These are phyloP conservation scores for Malania oleifera DNA, from an alignment of 164 flowering plant species.

Conservation along the genomic window DNA sequence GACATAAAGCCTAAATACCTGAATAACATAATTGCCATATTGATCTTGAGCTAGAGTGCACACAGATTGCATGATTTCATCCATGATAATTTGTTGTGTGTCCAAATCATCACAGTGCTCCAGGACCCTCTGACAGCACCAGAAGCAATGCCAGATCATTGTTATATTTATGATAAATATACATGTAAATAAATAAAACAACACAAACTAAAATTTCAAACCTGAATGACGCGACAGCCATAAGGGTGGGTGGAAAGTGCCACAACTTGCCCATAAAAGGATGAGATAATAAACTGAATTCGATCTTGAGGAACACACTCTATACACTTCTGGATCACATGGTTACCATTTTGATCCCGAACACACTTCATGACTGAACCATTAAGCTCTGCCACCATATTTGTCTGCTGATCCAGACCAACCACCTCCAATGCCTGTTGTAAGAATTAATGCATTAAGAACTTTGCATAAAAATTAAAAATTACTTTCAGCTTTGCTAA, in stretches of 20 bases:
- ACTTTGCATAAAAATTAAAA: too few relatives aligned
- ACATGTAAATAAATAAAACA: neutral
- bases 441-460: constrained; percentile 4
- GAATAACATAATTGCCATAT: constrained; percentile 94
- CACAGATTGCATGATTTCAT: constrained; percentile 79
- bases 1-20: too few relatives aligned
- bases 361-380: constrained; percentile 90
- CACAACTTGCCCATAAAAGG: constrained; percentile 84
- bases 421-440: constrained; percentile 88
- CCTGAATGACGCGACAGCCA: constrained; percentile 98
- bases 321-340: constrained; percentile 92
- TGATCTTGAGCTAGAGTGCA: constrained; percentile 82
- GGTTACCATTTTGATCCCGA: constrained; percentile 97
- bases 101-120: constrained; percentile 71
- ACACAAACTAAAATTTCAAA: constrained; percentile 13
- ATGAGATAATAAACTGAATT: constrained; percentile 69
- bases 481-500: too few relatives aligned
- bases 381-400: constrained; percentile 78
- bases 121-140: constrained; percentile 65
- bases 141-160: neutral
- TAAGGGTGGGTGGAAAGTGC: constrained; percentile 84
- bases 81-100: constrained; percentile 70
- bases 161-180: too few relatives aligned
- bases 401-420: constrained; percentile 65
- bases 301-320: constrained; percentile 84